A percentile compares a stretch with the other conserved stretches of the same genome.
These are phyloP conservation scores for Colletotrichum zoysiae DNA, from an alignment of 2,329 filamentous ascomycete genomes.

Conservation along the genomic window DNA sequence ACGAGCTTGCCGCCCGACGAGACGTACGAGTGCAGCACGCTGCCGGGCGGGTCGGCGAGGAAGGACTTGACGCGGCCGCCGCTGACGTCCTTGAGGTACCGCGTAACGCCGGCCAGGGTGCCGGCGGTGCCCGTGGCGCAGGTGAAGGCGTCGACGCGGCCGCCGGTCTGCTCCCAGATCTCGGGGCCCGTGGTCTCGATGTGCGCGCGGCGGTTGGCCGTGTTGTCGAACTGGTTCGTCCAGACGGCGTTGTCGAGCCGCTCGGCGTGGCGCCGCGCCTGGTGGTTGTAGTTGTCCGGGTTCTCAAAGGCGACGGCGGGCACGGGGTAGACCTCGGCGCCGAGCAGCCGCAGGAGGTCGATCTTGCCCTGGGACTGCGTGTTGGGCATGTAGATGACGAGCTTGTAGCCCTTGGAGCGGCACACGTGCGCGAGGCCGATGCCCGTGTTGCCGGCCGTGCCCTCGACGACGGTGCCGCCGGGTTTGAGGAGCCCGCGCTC, in stretches of 20 bases:
- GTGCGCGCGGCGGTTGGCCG: conserved; percentile 91
- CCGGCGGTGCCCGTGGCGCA: conserved; percentile 95
- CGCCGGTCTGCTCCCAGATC: conserved; percentile 92
- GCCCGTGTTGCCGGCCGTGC: conserved; percentile 96
- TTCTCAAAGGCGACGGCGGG: conserved; percentile 96
- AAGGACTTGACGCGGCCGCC: conserved; percentile 85
- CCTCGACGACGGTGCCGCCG: conserved; percentile 95
- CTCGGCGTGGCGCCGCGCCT: conserved; percentile 91
- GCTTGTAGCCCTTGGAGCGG: conserved; percentile 88
- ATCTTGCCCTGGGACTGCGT: conserved; percentile 99
- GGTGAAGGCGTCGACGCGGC: conserved; percentile 92
- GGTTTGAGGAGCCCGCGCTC: conserved; percentile 84
- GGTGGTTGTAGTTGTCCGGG: conserved; percentile 97
- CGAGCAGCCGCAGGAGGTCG: conserved; percentile 88
- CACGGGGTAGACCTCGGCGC: conserved; percentile 95
- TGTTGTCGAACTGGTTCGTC: conserved; percentile 99
- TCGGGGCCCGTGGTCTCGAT: conserved; percentile 97
- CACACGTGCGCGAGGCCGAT: conserved; percentile 98
- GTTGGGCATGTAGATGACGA: conserved; percentile 99
- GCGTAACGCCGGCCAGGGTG: conserved; percentile 88
- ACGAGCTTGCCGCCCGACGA: conserved; percentile 83
- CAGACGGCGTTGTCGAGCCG: conserved; percentile 88
- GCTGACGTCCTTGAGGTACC: conserved; percentile 88
- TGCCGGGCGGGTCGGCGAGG: conserved; percentile 94
- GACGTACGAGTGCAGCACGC: conserved; percentile 93